phyloP scores from a whole-genome alignment of 2,329 filamentous ascomycete genomes.

The Fusarium pseudograminearum region DNA sequence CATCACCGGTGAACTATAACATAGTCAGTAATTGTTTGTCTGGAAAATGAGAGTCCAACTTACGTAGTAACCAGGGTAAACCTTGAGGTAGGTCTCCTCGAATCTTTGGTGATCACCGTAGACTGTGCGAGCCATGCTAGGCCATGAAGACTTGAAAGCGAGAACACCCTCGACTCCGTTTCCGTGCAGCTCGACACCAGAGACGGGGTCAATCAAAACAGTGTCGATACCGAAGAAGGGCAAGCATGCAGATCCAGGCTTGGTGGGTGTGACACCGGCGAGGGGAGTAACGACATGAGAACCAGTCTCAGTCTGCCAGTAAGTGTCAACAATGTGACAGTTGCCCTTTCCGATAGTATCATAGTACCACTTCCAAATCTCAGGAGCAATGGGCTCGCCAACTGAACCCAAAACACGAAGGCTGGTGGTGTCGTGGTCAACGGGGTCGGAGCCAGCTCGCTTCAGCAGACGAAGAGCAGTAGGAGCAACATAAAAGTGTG shows the following conservation, averaged over 20 bases:
- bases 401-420: constrained; percentile 90
- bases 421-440: constrained; percentile 79
- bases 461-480: constrained; percentile 90
- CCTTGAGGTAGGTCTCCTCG: constrained; percentile 95
- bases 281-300: constrained; percentile 92
- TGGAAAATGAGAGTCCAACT: no score
- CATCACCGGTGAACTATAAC: constrained; percentile 82
- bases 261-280: constrained; percentile 89
- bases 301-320: constrained; percentile 98
- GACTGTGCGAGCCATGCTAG: constrained; percentile 96
- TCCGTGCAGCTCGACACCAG: constrained; percentile 86
- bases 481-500: constrained; percentile 95
- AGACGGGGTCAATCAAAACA: constrained; percentile 91
- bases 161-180: constrained; percentile 95
- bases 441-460: constrained; percentile 88
- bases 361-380: constrained; percentile 98
- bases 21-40: not conserved
- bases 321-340: constrained; percentile 91
- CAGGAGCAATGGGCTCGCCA: constrained; percentile 94
- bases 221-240: constrained; percentile 98
- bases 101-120: constrained; percentile 95
- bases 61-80: constrained; percentile 95
- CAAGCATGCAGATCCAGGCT: constrained; percentile 90
- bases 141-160: constrained; percentile 94
- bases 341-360: constrained; percentile 90